Base-by-base conservation (phyloP, 2,329 filamentous ascomycete species). In the Coniella vitis region DNA sequence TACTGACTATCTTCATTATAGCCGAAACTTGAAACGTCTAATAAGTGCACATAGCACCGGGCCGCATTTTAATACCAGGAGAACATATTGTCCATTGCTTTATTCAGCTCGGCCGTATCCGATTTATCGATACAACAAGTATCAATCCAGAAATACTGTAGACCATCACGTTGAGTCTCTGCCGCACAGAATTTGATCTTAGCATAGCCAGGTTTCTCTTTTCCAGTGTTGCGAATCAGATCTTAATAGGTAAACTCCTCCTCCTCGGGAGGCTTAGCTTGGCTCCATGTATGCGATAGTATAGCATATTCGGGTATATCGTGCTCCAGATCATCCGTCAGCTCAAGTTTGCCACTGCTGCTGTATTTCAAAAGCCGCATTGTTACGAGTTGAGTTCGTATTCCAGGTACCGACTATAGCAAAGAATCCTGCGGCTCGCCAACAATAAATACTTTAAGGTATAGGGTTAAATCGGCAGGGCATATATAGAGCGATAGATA, bases 281-380 rank as follows among this genome's bases (percentile, higher is more conserved):
- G 13, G 1, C 51, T 51, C 61, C 62, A 52, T 55, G 60, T 35
- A 60, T 64, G 44, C 57, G 60, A 43, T 57, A 63, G 16, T 58
- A 62, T 56, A 21, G 51, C 53, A 35, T 56, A 32, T 17, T 25
- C 21, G 21, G 49, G 49, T 20, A 52, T 37, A 20, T 42, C 10
- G n/a, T 34, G 40, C 12, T 16, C 38, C 14, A 52, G 17, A 21
- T 52, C 45, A 19, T 45, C 37, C 10, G 38, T 48, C 22, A 40
- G 38, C 16, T 37, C 37, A 8, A 52, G 21, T 3, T 17, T 35
- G 19, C 40, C 25, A 10, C 25, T 38, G 12, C 43, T 36, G 19
- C 21, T 37, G 17, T 31, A 45, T 10, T 52, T 29, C 7, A 52
- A 34, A 12, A 52, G 45, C 14, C 49, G 40, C 49, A 52, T 52